Evolutionary conservation across 2,329 filamentous ascomycete species (phyloP), one percentile per base, ranked within the genome.

Genomic region (Aureobasidium sp.): DNA sequence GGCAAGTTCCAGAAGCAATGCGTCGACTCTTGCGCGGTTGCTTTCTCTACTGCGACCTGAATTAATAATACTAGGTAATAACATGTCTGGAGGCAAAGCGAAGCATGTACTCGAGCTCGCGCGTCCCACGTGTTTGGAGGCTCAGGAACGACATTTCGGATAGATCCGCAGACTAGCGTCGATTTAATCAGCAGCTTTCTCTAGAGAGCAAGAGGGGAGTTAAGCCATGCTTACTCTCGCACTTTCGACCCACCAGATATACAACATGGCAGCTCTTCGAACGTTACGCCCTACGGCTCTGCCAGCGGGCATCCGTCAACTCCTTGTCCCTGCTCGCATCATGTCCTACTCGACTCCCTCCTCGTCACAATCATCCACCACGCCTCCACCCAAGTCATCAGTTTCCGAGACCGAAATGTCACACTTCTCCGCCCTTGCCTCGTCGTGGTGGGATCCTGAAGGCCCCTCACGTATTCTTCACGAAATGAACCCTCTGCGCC

Each of bases 361-460:
- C 6, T 42, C 58, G 27, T 29, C 51, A 62, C 51, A 47, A 29
- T 10, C 51, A 27, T n/a, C 63, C 44, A 20, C 61, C 42, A 61
- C 47, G 50, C 64, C 36, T 37, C 41, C 47, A 34, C 17, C 60
- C 63, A 44, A 61, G 5, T 70, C 88, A 52, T 91, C 90, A 61
- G 90, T 99, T 76, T 95, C 95, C 70, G 84, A 89, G 59, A 84
- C 87, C 67, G 93, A 99, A 79, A 85, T 99, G 66, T 89, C 89
- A 20, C 94, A 99, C 79, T 99, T 99, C 83, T 91, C 91, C 71
- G 86, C 86, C 66, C 90, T 99, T 70, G 94, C 94, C 67, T 90
- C 89, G 67, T 88, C 88, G 70, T 99, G 94, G 94, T 99, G 94
- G 94, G 92, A 97, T 76, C 90, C 93, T 1, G 87, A 96, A 72